Evolutionary conservation across 2,329 filamentous ascomycete genomes (phyloP).

Genomic region (Daldinia sp.): DNA sequence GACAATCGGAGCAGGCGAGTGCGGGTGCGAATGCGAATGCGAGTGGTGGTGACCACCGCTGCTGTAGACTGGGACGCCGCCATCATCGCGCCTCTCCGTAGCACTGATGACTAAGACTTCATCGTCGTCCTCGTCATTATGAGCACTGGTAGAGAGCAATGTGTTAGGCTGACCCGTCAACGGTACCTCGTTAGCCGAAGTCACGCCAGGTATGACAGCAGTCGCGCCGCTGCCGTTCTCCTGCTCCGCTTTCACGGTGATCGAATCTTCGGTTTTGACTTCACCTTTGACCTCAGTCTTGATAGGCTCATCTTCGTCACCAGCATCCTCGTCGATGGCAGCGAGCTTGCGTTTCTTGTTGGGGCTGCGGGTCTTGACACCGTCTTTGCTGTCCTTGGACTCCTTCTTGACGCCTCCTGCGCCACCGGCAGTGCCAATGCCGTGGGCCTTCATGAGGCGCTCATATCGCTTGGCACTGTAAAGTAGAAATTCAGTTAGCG

Average conservation of each 20-base stretch:
- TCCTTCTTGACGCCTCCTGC: conserved; percentile 49
- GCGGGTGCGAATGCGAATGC: conserved; percentile 41
- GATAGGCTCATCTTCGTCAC: conserved; percentile 51
- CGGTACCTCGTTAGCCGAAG: conserved; percentile 10
- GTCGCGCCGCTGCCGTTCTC: conserved; percentile 38
- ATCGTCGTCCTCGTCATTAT: conserved; percentile 47
- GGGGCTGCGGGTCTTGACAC: conserved; percentile 38
- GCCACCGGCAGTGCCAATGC: conserved; percentile 54
- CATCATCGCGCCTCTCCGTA: conserved; percentile 41
- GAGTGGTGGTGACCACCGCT: conserved; percentile 40
- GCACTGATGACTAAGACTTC: conserved; percentile 49
- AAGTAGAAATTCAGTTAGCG: conserved; percentile 15
- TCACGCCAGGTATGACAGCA: conserved; percentile 21
- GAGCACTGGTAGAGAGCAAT: conserved; percentile 33
- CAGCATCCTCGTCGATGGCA: conserved; percentile 53
- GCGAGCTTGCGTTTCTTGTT: conserved; percentile 54
- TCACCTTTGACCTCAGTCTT: conserved; percentile 51
- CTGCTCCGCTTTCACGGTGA: conserved; percentile 49
- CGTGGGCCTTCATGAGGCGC: conserved; percentile 71
- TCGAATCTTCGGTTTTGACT: conserved; percentile 52
- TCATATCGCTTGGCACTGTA: conserved; percentile 75
- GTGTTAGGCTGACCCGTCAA: conserved; percentile 14
- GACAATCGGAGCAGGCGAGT: conserved; percentile 39
- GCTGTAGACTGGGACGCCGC: conserved; percentile 29
- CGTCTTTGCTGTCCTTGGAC: conserved; percentile 46